Evolutionary conservation across 768 basidiomycete species (phyloP).

Genomic region (Tylopilus sp.): DNA sequence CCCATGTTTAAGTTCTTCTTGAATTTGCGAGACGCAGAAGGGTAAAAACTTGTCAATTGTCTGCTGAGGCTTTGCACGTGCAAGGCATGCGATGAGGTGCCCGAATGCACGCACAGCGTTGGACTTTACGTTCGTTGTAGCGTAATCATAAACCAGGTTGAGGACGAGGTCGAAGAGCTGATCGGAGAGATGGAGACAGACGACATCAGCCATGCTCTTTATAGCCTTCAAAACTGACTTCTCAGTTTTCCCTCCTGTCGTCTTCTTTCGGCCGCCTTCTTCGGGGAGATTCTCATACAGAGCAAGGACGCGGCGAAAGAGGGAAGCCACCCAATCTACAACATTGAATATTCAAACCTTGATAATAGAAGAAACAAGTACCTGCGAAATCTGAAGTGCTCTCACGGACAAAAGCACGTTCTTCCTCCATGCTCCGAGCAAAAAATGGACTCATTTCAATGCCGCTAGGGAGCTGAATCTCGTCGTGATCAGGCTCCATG

Average conservation of each 20-base stretch:
- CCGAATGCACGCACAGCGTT: conserved; percentile 92
- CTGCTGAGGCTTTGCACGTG: conserved; percentile 71
- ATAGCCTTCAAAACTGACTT: conserved; percentile 71
- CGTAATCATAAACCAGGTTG: conserved; percentile 82
- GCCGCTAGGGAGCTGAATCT: conserved; percentile 50
- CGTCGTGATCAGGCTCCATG: conserved; percentile 49
- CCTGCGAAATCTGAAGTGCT: conserved; percentile 79
- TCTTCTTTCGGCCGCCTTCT: conserved; percentile 85
- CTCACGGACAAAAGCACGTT: conserved; percentile 69
- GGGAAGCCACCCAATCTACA: conserved; percentile 75
- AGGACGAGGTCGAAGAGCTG: conserved; percentile 80
- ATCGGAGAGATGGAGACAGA: conserved; percentile 66
- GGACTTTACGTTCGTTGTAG: conserved; percentile 83
- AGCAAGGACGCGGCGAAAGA: conserved; percentile 74
- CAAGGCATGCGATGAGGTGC: conserved; percentile 81
- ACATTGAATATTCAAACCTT: not conserved
- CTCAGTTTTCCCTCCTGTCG: conserved; percentile 81
- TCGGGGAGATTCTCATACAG: conserved; percentile 93
- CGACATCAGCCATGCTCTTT: conserved; percentile 75
- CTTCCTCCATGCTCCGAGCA: conserved; percentile 57
- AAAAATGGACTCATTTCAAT: conserved; percentile 33
- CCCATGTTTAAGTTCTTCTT: conserved; percentile 84
- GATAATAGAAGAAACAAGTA: conserved; percentile 27
- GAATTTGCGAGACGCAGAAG: conserved; percentile 70
- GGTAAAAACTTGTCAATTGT: conserved; percentile 79